These are phyloP conservation scores for Chytriomyces sp. DNA, from an alignment of 192 early-diverging fungal genomes.

Conservation along the genomic window DNA sequence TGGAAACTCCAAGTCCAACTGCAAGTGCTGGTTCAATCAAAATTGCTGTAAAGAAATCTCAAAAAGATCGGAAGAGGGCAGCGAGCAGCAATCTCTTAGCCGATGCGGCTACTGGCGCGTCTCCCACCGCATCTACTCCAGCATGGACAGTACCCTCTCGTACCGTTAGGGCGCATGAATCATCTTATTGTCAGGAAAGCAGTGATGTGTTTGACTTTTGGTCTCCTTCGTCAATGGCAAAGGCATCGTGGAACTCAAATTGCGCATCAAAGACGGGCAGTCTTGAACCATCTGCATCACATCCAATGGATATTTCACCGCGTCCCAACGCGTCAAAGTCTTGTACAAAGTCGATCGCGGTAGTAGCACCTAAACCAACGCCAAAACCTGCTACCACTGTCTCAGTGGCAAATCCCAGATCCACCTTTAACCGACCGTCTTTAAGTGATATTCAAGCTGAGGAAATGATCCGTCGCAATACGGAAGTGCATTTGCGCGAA, in stretches of 20 bases:
- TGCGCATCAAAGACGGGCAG: too few relatives aligned
- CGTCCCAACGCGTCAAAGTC: too few relatives aligned
- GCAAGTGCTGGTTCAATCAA: not conserved
- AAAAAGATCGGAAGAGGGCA: conserved; percentile 28
- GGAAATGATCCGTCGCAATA: conserved; percentile 27
- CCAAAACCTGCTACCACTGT: not conserved
- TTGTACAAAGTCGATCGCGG: too few relatives aligned
- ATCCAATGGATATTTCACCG: too few relatives aligned
- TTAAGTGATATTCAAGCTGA: conserved; percentile 32
- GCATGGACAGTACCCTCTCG: conserved; percentile 1
- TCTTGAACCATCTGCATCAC: too few relatives aligned
- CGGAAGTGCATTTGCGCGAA: conserved; percentile 5
- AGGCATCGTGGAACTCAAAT: not conserved
- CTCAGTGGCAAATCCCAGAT: too few relatives aligned
- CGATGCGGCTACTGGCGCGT: too few relatives aligned
- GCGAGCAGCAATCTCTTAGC: conserved; percentile 10
- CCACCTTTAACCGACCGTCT: conserved; percentile 22
- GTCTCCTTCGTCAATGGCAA: not conserved
- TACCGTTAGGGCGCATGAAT: too few relatives aligned
- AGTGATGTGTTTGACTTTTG: not conserved
- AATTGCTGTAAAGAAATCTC: conserved; percentile 26
- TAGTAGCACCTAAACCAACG: not conserved
- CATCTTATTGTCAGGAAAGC: too few relatives aligned
- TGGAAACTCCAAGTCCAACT: not conserved
- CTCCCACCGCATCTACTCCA: not conserved